These are phyloP conservation scores for Skeletonema costatum DNA, from an alignment of 108 stramenopile species.

Conservation along the genomic window DNA sequence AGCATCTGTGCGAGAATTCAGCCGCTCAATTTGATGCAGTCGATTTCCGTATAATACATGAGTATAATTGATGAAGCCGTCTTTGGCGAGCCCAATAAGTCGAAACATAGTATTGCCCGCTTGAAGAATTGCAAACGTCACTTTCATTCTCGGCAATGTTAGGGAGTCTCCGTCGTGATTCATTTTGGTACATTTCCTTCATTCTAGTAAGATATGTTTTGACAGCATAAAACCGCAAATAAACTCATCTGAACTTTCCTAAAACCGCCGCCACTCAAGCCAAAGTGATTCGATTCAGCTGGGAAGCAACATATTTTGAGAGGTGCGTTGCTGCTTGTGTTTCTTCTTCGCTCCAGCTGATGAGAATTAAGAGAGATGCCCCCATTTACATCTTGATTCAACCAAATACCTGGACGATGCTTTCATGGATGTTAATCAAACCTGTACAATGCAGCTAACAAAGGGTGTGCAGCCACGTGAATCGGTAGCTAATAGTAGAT, in stretches of 20 bases:
- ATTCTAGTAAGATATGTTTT: slow-evolving; percentile 11
- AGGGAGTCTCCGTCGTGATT: no score
- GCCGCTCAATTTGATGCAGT: slow-evolving; percentile 1
- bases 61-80: slow-evolving; percentile 9
- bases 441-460: neutral
- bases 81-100: slow-evolving; percentile 10
- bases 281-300: slow-evolving; percentile 3
- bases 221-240: slow-evolving; percentile 11
- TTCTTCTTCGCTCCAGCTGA: slow-evolving; percentile 3
- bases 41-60: slow-evolving; percentile 11
- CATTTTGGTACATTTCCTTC: neutral
- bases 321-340: slow-evolving; percentile 14
- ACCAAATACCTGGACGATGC: slow-evolving; percentile 20
- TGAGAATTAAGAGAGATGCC: slow-evolving; percentile 7
- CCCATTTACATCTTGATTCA: slow-evolving; percentile 18
- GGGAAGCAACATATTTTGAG: slow-evolving; percentile 15
- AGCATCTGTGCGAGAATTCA: neutral
- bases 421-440: neutral
- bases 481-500: slow-evolving; percentile 3
- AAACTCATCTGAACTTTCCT: slow-evolving; percentile 15
- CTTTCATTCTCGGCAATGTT: neutral
- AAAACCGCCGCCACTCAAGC: slow-evolving; percentile 20
- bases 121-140: slow-evolving; percentile 20
- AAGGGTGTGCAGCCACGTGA: slow-evolving; percentile 12
- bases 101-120: slow-evolving; percentile 17